Evolutionary conservation across 768 basidiomycete genomes (phyloP), one percentile per base, ranked within the genome.

Genomic region (Leccinum variicolor): DNA sequence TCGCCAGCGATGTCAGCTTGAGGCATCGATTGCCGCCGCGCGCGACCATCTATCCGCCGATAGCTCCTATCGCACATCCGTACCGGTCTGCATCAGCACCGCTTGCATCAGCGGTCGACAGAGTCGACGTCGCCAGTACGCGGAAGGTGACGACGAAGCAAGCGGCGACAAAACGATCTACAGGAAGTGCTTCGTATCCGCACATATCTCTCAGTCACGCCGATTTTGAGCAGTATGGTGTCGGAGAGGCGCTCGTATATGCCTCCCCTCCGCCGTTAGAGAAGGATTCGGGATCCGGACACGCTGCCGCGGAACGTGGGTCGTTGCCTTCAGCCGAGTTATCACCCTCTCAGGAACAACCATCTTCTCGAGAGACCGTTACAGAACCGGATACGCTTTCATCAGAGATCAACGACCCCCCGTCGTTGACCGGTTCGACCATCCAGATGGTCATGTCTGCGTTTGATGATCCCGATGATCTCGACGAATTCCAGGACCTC

Each of bases 401-500:
- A 6, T n/a, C 54, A 33, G 54, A 43, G 52, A 50, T 59, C 28
- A 54, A 43, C 41, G 57, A 45, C 21, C 49, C 57, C 19, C 56
- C 61, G 10, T 66, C 63, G 56, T 76, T 66, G 61, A 76, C 68
- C 65, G 43, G 79, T 11, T 83, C 83, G 23, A 68, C 68, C 2
- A 59, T 71, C 15, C 69, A 64, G 43, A 63, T 71, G 68, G 67
- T 66, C 29, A 55, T 69, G 25, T 80, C 79, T n/a, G 79, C 79
- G 3, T 72, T 89, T 34, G 81, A 83, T 10, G 79, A 76, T 55
- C 78, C 81, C 0, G 85, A 86, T 55, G 87, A 90, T 61, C 75
- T 90, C 7, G 86, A 89, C n/a, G 77, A 81, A 11, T 91, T 87
- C 75, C 82, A 81, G 36, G 86, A 90, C 64, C 75, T 92, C 8